phyloP scores from a whole-genome alignment of 495 filamentous ascomycete species.

The Hypoxylon fuscum region DNA sequence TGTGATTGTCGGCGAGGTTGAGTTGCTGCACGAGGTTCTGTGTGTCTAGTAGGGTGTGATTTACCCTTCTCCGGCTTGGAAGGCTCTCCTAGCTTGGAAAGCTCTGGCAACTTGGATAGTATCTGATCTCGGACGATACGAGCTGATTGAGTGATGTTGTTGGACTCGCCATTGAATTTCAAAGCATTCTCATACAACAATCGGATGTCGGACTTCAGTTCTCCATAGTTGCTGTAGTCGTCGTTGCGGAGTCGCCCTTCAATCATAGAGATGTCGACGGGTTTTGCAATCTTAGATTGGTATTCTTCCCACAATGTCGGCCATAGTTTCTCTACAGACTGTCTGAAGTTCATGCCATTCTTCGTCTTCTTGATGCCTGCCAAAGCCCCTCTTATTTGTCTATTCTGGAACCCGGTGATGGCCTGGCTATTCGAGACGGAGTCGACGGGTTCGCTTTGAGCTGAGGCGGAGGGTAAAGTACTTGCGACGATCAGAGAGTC shows the following conservation, averaged over 20 bases:
- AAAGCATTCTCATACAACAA: constrained; percentile 79
- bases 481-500: constrained; percentile 44
- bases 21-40: constrained; percentile 51
- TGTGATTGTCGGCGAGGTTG: constrained; percentile 57
- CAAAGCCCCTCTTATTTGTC: constrained; percentile 61
- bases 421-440: constrained; percentile 38
- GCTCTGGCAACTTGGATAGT: constrained; percentile 65
- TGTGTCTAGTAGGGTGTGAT: constrained; percentile 58
- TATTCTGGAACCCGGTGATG: constrained; percentile 58
- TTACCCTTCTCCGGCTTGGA: constrained; percentile 63
- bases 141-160: constrained; percentile 72
- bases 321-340: constrained; percentile 71
- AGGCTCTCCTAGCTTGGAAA: constrained; percentile 56
- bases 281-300: constrained; percentile 71
- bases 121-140: constrained; percentile 67
- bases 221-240: constrained; percentile 72
- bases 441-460: constrained; percentile 34
- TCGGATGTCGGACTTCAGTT: constrained; percentile 74
- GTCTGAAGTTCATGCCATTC: constrained; percentile 73
- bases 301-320: constrained; percentile 69
- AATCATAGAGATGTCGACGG: constrained; percentile 85
- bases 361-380: constrained; percentile 83
- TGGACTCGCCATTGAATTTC: constrained; percentile 81
- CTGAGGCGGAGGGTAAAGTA: neutral
- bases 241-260: constrained; percentile 77